Percentiles rank a stretch among this genome's conserved stretches.
Evolutionary conservation across 1,284 basidiomycete species (phyloP).

Genomic region (Apiotrichum gamsii): DNA sequence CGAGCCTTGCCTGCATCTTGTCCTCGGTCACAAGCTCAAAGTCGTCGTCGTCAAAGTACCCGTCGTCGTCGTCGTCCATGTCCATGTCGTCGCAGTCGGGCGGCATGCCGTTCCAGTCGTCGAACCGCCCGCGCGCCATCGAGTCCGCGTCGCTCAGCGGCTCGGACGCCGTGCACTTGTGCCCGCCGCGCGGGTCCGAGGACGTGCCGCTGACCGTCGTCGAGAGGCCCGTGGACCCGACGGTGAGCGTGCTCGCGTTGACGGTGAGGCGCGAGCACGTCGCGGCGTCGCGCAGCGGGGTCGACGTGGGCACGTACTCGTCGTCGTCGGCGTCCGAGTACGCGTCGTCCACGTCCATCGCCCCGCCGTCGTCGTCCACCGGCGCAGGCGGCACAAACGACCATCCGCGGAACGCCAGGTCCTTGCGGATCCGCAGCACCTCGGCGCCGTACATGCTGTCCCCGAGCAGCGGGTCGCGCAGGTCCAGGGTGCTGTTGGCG

Average conservation of each 20-base stretch:
- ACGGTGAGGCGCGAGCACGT: no score
- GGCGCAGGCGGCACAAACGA: constrained; percentile 20
- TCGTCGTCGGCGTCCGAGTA: neutral
- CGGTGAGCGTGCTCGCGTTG: no score
- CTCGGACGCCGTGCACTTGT: no score
- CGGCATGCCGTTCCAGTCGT: neutral
- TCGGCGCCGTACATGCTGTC: constrained; percentile 76
- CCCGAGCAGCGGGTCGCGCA: constrained; percentile 78
- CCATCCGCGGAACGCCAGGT: constrained; percentile 47
- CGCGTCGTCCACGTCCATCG: neutral
- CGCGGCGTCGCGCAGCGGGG: no score
- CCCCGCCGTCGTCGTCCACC: neutral
- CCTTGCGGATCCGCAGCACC: constrained; percentile 83
- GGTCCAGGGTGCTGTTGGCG: constrained; percentile 75
- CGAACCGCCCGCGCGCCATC: no score
- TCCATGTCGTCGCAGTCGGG: neutral
- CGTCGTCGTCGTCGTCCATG: neutral
- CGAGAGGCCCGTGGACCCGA: neutral
- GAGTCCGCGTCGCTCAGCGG: no score
- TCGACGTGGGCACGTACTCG: neutral
- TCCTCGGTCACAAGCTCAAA: neutral
- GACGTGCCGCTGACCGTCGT: neutral
- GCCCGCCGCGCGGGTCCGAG: no score
- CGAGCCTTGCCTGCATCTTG: no score
- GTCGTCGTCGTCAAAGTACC: neutral